Evolutionary conservation across 1,284 basidiomycete genomes (phyloP), one percentile per base, ranked within the genome.

Genomic region (Leccinum solheimii): DNA sequence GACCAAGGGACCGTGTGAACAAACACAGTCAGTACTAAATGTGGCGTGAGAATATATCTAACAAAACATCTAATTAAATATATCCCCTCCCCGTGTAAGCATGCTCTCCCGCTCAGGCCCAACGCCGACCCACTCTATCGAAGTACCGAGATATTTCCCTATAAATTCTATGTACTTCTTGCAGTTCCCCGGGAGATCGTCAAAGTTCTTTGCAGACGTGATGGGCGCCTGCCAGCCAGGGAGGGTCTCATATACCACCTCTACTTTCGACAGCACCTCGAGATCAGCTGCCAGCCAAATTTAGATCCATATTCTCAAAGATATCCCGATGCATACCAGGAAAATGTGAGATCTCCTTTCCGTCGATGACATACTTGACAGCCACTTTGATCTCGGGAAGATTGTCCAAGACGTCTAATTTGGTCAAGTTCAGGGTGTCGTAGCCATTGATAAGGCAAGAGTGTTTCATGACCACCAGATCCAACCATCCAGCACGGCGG

Each of bases 371-470:
- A 78, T 99, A 99, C 71, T 85, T 88, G 53, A 92, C 84, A 9
- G 85, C 95, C 34, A 99, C 82, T 79, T 97, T 94, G 82, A 99
- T 92, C 79, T 97, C 93, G 1, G 85, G 77, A 50, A 99, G 83
- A 57, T 83, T 80, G 71, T 98, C 96, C 49, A 99, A 83, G 14
- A 99, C 83, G 71, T 99, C 97, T 61, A 99, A 86, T 77, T 99
- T 99, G 65, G 97, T 99, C 68, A 99, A 82, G 79, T 99, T 99
- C 68, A 98, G 81, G 60, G 80, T 77, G 70, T 97, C 95, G 78
- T 98, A 99, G 50, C 97, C 97, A 78, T 99, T 99, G 83, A 99
- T 94, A 66, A 94, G 79, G 72, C 84, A 88, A 30, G 97, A 98
- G 78, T 98, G 92, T 74, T 88, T 90, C 83, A 98, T 85, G 60